Conservation (phyloP, 768 basidiomycete genomes). For the Lyophyllum atratum region DNA sequence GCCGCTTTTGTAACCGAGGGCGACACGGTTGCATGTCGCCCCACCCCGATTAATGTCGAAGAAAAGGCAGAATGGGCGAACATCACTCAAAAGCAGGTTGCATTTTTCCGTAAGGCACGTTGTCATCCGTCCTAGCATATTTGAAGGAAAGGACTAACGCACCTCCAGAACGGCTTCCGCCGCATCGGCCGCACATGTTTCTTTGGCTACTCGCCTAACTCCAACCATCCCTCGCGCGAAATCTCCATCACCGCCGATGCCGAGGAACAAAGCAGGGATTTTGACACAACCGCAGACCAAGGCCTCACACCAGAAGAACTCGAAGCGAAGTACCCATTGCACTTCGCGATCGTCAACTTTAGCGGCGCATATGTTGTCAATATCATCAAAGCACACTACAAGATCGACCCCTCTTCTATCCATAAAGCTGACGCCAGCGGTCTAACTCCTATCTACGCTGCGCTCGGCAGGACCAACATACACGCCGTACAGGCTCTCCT, state of each 20-base stretch:
- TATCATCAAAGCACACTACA: not conserved
- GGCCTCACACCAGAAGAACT: not conserved
- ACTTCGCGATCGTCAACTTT: not conserved
- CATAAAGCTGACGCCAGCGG: not conserved
- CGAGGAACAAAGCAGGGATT: slow-evolving; percentile 1
- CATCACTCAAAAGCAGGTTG: slow-evolving; percentile 2
- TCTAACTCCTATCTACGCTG: not conserved
- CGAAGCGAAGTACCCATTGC: not conserved
- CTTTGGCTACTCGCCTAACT: slow-evolving; percentile 10
- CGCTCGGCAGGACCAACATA: slow-evolving; percentile 3
- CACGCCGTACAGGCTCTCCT: slow-evolving; percentile 13
- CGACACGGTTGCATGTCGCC: slow-evolving; percentile 25
- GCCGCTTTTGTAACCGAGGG: slow-evolving; percentile 15
- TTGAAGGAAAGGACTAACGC: not conserved
- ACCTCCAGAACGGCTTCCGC: slow-evolving; percentile 12
- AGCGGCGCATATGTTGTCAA: not conserved
- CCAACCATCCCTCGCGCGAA: slow-evolving; percentile 5
- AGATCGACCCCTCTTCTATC: not conserved
- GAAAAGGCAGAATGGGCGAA: not conserved
- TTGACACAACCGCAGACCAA: not conserved
- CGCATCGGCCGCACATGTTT: slow-evolving; percentile 12
- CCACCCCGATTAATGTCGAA: slow-evolving; percentile 16
- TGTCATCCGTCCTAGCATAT: too few species aligned
- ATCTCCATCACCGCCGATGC: slow-evolving; percentile 3
- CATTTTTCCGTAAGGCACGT: slow-evolving; percentile 10